Evolutionary conservation across 257 asterid genomes (phyloP), one percentile per base, ranked within the genome.

Genomic region (Rauvolfia tetraphylla): DNA sequence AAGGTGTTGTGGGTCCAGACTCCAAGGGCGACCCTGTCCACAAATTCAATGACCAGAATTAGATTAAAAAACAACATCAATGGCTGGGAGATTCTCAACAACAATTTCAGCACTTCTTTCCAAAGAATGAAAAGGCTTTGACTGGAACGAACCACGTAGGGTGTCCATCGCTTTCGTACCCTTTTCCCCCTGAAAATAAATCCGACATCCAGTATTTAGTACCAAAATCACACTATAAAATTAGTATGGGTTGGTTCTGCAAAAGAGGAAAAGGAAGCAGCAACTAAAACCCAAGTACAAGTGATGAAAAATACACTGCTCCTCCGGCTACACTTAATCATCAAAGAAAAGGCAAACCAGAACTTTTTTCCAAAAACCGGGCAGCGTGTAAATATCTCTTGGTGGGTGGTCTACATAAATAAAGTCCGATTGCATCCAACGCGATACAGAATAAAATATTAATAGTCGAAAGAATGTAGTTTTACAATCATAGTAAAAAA

Each of bases 1-100:
- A 93, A 89, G 95, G 89, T 79, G 89, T 83, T 63, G 97, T 89
- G 98, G 98, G 95, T 71, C 97, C 98, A 78, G 88, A 84, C 84
- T 78, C 92, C 96, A 93, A 68, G 68, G 91, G 91, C 39, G 89
- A 90, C 89, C 89, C 99, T 95, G 84, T 84, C 92, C 95, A 87
- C 94, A 84, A 83, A 86, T 80, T 74, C 83, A 84, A 84, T 75
- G 73, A 79, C 79, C 78, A 70, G 70, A 79, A 78, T 86, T 85
- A 86, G 79, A 84, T 81, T 58, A 79, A 80, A 74, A 83, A 75
- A 78, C 46, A 62, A 59, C 46, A 75, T 71, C 31, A 49, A 53
- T 73, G 75, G 71, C 81, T 72, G 71, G 68, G 70, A 73, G 70
- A 41, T 81, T 62, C 79, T 68, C 73, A 81, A 63, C 78, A 75